Conservation (phyloP, 176 grass and related monocot genomes). For the Tillandsia leiboldiana region DNA sequence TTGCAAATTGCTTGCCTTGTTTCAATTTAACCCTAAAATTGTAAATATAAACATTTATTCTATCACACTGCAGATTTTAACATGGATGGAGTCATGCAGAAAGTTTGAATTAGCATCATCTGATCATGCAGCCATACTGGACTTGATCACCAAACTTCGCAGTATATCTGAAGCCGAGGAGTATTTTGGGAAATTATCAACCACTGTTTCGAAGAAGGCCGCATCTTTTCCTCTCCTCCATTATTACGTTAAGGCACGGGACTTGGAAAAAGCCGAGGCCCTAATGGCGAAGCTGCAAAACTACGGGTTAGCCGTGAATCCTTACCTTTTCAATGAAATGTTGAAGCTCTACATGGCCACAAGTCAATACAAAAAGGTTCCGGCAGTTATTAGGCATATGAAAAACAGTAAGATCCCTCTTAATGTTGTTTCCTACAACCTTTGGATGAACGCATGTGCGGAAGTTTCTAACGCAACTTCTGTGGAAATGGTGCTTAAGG, state of each 20-base stretch:
- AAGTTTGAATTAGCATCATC: slow-evolving; percentile 26
- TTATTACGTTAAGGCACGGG: slow-evolving; percentile 52
- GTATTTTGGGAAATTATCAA: slow-evolving; percentile 49
- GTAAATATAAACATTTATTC: slow-evolving; percentile 2
- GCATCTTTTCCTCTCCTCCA: slow-evolving; percentile 74
- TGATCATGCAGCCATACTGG: slow-evolving; percentile 60
- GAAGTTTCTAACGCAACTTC: slow-evolving; percentile 36
- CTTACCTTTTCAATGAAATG: slow-evolving; percentile 74
- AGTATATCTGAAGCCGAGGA: slow-evolving; percentile 45
- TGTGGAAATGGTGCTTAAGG: slow-evolving; percentile 39
- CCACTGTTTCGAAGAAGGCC: slow-evolving; percentile 37
- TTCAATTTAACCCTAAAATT: neutral
- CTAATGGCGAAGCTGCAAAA: slow-evolving; percentile 70
- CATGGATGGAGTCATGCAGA: slow-evolving; percentile 56
- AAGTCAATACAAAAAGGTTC: slow-evolving; percentile 36
- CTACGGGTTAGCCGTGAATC: slow-evolving; percentile 45
- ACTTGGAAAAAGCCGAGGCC: slow-evolving; percentile 56
- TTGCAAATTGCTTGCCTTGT: neutral
- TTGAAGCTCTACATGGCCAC: slow-evolving; percentile 66
- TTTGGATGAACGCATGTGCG: slow-evolving; percentile 60
- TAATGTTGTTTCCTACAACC: slow-evolving; percentile 57
- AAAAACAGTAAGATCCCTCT: slow-evolving; percentile 49
- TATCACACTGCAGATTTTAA: slow-evolving; percentile 47
- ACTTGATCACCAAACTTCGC: slow-evolving; percentile 46
- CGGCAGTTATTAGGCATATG: slow-evolving; percentile 50